phyloP scores from a whole-genome alignment of 257 asterid genomes.

The Echites panduratus region DNA sequence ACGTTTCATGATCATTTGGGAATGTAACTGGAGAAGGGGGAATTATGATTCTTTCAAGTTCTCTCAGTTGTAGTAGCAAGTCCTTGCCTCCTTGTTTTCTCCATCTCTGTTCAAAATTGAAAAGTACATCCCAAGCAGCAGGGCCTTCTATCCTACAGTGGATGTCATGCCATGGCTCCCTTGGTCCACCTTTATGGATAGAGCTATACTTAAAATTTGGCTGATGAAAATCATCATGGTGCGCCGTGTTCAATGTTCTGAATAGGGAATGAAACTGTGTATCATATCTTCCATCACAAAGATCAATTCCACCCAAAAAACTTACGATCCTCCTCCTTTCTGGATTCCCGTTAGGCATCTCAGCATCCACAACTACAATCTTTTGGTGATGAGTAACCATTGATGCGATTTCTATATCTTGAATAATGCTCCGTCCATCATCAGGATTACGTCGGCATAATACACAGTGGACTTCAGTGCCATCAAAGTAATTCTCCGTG shows the following conservation, averaged over 20 bases:
- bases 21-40: conserved; percentile 50
- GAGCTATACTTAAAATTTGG: conserved; percentile 44
- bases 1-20: conserved; percentile 56
- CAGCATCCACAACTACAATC: conserved; percentile 49
- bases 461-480: conserved; percentile 48
- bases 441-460: conserved; percentile 72
- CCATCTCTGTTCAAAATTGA: conserved; percentile 75
- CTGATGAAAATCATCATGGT: conserved; percentile 59
- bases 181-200: conserved; percentile 53
- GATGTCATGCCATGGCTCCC: conserved; percentile 83
- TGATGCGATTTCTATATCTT: conserved; percentile 41
- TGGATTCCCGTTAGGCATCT: conserved; percentile 38
- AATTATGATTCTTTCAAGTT: conserved; percentile 31
- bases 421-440: conserved; percentile 54
- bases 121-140: conserved; percentile 66
- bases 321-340: conserved; percentile 52
- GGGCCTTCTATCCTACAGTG: conserved; percentile 61
- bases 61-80: conserved; percentile 39
- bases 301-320: conserved; percentile 68
- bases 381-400: conserved; percentile 77
- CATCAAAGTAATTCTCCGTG: conserved; percentile 36
- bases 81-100: conserved; percentile 47
- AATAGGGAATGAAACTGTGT: conserved; percentile 63
- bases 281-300: conserved; percentile 67
- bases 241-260: conserved; percentile 46